Percentiles rank a stretch among this genome's conserved stretches.
phyloP scores from a whole-genome alignment of 495 filamentous ascomycete genomes.

The Penicillium bialowiezense region DNA sequence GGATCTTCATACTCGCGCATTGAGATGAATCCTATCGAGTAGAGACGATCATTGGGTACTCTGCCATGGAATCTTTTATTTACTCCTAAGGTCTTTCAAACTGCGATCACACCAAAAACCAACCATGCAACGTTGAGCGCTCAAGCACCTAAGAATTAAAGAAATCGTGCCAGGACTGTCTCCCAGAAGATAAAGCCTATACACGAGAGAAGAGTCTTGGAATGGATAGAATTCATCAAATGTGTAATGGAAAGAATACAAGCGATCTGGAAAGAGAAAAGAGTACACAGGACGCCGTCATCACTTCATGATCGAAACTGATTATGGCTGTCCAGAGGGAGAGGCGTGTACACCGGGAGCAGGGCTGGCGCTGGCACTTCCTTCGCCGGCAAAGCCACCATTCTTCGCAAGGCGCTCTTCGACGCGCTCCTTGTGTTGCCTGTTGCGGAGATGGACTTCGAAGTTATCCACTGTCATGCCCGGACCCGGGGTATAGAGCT shows the following conservation, averaged over 20 bases:
- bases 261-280: slow-evolving; percentile 11
- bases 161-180: slow-evolving; percentile 10
- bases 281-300: slow-evolving; percentile 17
- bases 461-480: slow-evolving; percentile 84
- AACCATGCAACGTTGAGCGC: too few species aligned
- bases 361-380: slow-evolving; percentile 21
- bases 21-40: too few species aligned
- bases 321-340: slow-evolving; percentile 19
- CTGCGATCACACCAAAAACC: too few species aligned
- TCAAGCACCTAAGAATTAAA: neutral
- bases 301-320: slow-evolving; percentile 21
- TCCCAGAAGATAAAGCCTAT: slow-evolving; percentile 13
- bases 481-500: slow-evolving; percentile 86
- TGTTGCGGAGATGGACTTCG: slow-evolving; percentile 82
- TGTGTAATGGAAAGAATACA: slow-evolving; percentile 14
- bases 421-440: slow-evolving; percentile 72
- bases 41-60: too few species aligned
- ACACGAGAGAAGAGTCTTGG: slow-evolving; percentile 10
- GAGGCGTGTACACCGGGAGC: slow-evolving; percentile 16
- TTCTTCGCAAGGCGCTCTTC: slow-evolving; percentile 46
- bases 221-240: slow-evolving; percentile 9
- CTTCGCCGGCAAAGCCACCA: slow-evolving; percentile 5
- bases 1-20: too few species aligned
- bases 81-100: too few species aligned
- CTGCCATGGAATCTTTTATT: too few species aligned